A percentile compares a stretch with the other conserved stretches of the same genome.
Conservation (phyloP, 2,329 filamentous ascomycete species). For the Xylaria sp. region DNA sequence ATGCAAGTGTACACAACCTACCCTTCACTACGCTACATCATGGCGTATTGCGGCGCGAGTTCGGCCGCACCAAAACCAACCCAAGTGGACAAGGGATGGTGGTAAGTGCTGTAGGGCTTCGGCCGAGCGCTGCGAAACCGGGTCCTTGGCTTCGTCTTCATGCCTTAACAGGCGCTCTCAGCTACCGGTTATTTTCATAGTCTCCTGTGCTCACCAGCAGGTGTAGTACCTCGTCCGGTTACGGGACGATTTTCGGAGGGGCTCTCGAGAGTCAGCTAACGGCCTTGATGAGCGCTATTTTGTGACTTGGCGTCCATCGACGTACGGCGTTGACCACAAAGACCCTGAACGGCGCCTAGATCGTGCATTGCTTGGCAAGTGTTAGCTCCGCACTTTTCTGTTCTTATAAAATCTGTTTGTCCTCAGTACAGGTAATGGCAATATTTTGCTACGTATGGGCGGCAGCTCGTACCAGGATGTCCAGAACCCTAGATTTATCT, state of each 20-base stretch:
- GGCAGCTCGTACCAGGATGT: not conserved
- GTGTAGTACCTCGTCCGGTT: not conserved
- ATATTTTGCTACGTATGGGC: not conserved
- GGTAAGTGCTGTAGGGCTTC: conserved; percentile 1
- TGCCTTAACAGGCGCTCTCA: conserved; percentile 3
- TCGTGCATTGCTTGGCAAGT: not conserved
- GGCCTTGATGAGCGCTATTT: not conserved
- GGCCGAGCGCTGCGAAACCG: conserved; percentile 22
- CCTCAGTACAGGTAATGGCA: not conserved
- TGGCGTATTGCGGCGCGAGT: conserved; percentile 14
- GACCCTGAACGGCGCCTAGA: not conserved
- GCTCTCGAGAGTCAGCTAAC: not conserved
- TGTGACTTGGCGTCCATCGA: not conserved
- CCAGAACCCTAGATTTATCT: not conserved
- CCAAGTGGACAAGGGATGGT: conserved; percentile 10
- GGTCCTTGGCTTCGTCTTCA: conserved; percentile 12
- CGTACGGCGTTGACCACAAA: not conserved
- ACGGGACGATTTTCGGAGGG: not conserved
- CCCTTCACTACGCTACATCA: no score
- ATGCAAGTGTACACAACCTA: not conserved
- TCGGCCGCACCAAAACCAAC: conserved; percentile 18
- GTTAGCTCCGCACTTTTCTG: not conserved
- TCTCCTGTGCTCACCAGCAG: not conserved
- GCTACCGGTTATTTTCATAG: not conserved
- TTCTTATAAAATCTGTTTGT: not conserved